Conservation (phyloP, 106 monocot species). For the Alisma plantagoaquatica region DNA sequence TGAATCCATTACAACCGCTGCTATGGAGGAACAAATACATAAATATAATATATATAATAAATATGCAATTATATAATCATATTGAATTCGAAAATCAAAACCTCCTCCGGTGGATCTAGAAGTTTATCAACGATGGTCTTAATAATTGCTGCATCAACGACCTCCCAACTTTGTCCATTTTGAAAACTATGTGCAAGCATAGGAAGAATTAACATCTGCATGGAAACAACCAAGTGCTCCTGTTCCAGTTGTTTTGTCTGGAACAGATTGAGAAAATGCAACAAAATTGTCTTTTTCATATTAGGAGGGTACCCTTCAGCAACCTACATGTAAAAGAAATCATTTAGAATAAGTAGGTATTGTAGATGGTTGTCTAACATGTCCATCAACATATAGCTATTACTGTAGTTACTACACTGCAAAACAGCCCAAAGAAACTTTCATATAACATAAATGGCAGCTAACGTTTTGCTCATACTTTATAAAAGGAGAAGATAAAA, state of each 20-base stretch:
- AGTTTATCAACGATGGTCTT: conserved; percentile 98
- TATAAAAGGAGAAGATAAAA: too few species aligned
- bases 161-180: conserved; percentile 91
- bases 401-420: too few species aligned
- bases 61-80: too few species aligned
- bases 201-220: conserved; percentile 97
- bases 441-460: too few species aligned
- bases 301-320: conserved; percentile 93
- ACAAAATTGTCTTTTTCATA: conserved; percentile 82
- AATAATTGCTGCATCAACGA: conserved; percentile 76
- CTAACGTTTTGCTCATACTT: too few species aligned
- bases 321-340: conserved; percentile 33
- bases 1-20: too few species aligned
- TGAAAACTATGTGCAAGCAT: conserved; percentile 94
- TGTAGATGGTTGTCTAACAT: too few species aligned
- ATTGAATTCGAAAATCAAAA: conserved; percentile 8
- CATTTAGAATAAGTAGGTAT: background rate
- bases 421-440: too few species aligned
- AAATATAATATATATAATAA: too few species aligned
- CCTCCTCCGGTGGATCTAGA: conserved; percentile 99
- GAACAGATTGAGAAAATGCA: conserved; percentile 77
- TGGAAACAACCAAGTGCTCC: conserved; percentile 92
- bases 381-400: too few species aligned
- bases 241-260: conserved; percentile 83
- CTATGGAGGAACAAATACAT: too few species aligned